Evolutionary conservation across 352 stramenopile species (phyloP), one percentile per base, ranked within the genome.

Genomic region (Phytophthora chlamydospora): DNA sequence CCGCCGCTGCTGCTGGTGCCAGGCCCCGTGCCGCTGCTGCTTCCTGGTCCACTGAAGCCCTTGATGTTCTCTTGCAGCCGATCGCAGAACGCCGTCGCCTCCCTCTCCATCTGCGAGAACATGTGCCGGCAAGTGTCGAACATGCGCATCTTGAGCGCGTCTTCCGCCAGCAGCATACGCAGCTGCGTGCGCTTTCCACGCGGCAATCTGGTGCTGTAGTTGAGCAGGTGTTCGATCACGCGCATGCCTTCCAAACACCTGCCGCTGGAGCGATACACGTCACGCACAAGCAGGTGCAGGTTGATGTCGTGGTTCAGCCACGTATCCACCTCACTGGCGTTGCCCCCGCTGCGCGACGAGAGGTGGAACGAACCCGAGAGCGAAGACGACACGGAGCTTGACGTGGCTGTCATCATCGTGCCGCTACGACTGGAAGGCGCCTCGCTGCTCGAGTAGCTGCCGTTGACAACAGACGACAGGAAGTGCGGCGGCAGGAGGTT

Each of bases 271-370:
- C 77, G 80, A 52, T 94, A 96, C 5, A 94, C 59, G 13, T 96
- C 85, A 3, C 85, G 83, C 8, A 96, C 60, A 24, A 91, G 67
- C 31, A 96, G 58, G 46, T 96, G 87, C n/a, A 96, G 53, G n/a
- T 72, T 85, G 43, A 96, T 86, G 29, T 94, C 83, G 51, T 96
- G 85, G 49, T 83, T 89, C 12, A 96, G 58, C 85, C 83, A 94
- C 7, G 74, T 72, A 52, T 96, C 87, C 54, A 92, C 68, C 27
- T 93, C 84, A 21, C 75, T 88, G 8, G 75, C 84, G 50, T 87
- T 88, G n/a, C 76, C 68, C 7, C 59, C 71, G 21, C 77, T 79
- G 4, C 78, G 63, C 32, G 70, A 82, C 47, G 62, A 85, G 6
- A 90, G 13, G 29, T 85, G 71, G 55, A 91, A 80, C 16, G 79